These are phyloP conservation scores for Datura wrightii DNA, from an alignment of 257 asterid species.

Conservation along the genomic window DNA sequence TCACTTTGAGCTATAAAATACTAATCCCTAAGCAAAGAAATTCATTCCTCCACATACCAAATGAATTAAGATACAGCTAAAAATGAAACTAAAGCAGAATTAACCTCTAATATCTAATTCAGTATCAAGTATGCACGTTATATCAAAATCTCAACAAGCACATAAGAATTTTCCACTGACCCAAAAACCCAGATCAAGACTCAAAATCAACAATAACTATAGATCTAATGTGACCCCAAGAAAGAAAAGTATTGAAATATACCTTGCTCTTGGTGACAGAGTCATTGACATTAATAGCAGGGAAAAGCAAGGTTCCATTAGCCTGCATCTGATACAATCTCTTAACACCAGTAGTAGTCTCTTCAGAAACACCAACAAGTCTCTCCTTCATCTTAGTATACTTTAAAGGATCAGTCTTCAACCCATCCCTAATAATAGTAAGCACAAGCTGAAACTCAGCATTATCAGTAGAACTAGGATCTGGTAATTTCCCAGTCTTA, in stretches of 20 bases:
- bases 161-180: no score
- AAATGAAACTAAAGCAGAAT: not conserved
- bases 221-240: not conserved
- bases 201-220: slow-evolving; percentile 19
- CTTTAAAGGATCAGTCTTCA: slow-evolving; percentile 68
- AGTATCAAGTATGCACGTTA: no score
- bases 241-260: not conserved
- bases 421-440: slow-evolving; percentile 68
- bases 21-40: no score
- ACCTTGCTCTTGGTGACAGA: slow-evolving; percentile 98
- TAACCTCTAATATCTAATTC: no score
- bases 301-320: slow-evolving; percentile 74
- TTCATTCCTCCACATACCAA: not conserved
- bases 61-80: not conserved
- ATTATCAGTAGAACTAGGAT: slow-evolving; percentile 74
- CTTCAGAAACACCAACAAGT: slow-evolving; percentile 88
- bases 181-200: not conserved
- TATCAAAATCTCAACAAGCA: no score
- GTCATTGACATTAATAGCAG: slow-evolving; percentile 84
- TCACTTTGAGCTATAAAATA: not conserved
- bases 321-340: slow-evolving; percentile 92
- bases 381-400: slow-evolving; percentile 81
- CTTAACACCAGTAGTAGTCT: slow-evolving; percentile 93
- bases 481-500: slow-evolving; percentile 65
- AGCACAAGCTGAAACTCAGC: slow-evolving; percentile 82